These are phyloP conservation scores for Sordariomycetes sp. DNA, from an alignment of 2,329 filamentous ascomycete genomes.

Conservation along the genomic window DNA sequence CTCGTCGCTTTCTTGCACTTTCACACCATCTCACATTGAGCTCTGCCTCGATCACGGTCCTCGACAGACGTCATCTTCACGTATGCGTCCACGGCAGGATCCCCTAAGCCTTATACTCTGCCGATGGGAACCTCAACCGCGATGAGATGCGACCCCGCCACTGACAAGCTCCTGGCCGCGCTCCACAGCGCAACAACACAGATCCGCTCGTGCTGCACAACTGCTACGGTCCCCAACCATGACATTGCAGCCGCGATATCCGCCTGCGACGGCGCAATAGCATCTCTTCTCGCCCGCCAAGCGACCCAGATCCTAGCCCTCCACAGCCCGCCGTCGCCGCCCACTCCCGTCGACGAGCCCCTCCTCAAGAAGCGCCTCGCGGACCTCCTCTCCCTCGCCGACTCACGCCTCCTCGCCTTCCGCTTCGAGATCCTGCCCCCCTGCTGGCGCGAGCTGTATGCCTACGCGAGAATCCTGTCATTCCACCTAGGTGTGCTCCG, in stretches of 20 bases:
- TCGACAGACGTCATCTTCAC: background rate
- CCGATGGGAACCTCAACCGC: background rate
- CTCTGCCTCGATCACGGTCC: no score
- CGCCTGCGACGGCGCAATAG: conserved; percentile 9
- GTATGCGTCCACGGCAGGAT: background rate
- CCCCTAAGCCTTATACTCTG: background rate
- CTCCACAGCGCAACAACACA: background rate
- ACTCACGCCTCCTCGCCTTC: conserved; percentile 56
- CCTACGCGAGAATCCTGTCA: conserved; percentile 54
- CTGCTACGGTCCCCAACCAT: background rate
- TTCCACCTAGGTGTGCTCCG: conserved; percentile 25
- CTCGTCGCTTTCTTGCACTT: no score
- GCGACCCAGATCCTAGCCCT: conserved; percentile 12
- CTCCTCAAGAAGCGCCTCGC: conserved; percentile 27
- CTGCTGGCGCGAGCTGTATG: conserved; percentile 60
- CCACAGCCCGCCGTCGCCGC: conserved; percentile 7
- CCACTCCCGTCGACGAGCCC: conserved; percentile 2
- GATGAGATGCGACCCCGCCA: background rate
- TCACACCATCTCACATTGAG: no score
- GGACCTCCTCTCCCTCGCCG: conserved; percentile 44
- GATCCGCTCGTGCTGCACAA: background rate
- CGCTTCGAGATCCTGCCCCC: conserved; percentile 51
- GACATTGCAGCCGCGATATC: background rate
- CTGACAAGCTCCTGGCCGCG: conserved; percentile 1
- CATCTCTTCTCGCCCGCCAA: conserved; percentile 16